Conservation (phyloP, 2,329 filamentous ascomycete genomes). For the Amesomyces nigricolor region DNA sequence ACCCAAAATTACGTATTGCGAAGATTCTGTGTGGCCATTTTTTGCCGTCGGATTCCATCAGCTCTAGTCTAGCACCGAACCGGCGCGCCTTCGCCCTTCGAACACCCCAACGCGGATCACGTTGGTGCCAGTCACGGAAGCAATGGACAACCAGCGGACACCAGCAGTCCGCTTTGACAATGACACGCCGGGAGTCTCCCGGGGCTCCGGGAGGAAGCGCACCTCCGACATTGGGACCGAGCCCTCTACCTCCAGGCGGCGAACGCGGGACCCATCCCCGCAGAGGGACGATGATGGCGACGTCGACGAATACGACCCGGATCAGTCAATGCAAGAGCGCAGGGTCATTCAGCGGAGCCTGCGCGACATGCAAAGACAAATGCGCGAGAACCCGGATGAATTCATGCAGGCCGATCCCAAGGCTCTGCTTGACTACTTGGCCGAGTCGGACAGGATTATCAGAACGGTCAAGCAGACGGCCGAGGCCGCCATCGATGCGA, state of each 20-base stretch:
- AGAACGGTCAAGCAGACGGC: slow-evolving; percentile 75
- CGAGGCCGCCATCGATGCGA: slow-evolving; percentile 85
- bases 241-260: slow-evolving; percentile 20
- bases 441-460: slow-evolving; percentile 60
- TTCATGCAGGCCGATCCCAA: slow-evolving; percentile 58
- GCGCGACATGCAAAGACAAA: slow-evolving; percentile 57
- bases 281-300: slow-evolving; percentile 28
- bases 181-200: not conserved
- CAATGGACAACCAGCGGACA: slow-evolving; percentile 18
- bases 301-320: slow-evolving; percentile 64
- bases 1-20: too few relatives aligned
- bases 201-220: slow-evolving; percentile 17
- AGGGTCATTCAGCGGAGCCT: slow-evolving; percentile 64
- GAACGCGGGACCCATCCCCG: slow-evolving; percentile 24
- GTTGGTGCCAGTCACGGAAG: slow-evolving; percentile 2
- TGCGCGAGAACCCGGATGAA: slow-evolving; percentile 60
- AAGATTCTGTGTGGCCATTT: too few relatives aligned
- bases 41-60: too few relatives aligned
- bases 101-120: not conserved
- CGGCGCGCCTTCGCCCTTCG: not conserved
- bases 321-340: slow-evolving; percentile 71
- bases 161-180: slow-evolving; percentile 15
- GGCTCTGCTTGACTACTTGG: slow-evolving; percentile 60
- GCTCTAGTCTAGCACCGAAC: not conserved
- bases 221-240: slow-evolving; percentile 18